Percentiles rank a stretch among this genome's conserved stretches.
phyloP scores from a whole-genome alignment of 257 asterid species.

The Avicennia marina region DNA sequence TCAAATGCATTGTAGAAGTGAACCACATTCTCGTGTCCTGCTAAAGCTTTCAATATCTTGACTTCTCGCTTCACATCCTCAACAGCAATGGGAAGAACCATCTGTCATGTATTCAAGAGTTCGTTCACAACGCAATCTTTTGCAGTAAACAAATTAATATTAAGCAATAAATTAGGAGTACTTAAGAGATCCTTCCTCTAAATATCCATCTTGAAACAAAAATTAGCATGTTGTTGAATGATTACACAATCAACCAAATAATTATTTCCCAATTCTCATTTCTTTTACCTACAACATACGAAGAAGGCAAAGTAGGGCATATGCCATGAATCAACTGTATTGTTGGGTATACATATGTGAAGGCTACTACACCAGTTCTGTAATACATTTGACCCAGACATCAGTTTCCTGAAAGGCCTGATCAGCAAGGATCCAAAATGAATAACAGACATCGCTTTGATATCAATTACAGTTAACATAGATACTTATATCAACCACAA shows the following conservation, averaged over 20 bases:
- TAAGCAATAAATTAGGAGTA: too few relatives aligned
- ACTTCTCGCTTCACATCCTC: constrained; percentile 98
- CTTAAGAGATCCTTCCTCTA: too few relatives aligned
- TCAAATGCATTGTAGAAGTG: constrained; percentile 90
- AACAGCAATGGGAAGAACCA: constrained; percentile 90
- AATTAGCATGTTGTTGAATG: neutral
- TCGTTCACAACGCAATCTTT: constrained; percentile 10
- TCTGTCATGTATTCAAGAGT: constrained; percentile 39
- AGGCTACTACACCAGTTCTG: too few relatives aligned
- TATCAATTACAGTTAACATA: too few relatives aligned
- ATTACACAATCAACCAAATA: neutral
- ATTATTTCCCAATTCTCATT: neutral
- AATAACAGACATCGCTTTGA: too few relatives aligned
- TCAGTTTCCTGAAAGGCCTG: too few relatives aligned
- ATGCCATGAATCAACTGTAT: neutral
- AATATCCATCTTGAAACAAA: too few relatives aligned
- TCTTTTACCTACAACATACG: neutral
- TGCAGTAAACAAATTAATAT: neutral
- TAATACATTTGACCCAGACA: too few relatives aligned
- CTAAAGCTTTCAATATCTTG: constrained; percentile 82
- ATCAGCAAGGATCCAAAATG: too few relatives aligned
- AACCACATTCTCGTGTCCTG: constrained; percentile 94
- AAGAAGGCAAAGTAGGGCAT: neutral
- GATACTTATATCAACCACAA: too few relatives aligned
- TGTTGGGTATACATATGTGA: neutral